phyloP scores from a whole-genome alignment of 2,329 filamentous ascomycete genomes.

The Fusarium sp. region DNA sequence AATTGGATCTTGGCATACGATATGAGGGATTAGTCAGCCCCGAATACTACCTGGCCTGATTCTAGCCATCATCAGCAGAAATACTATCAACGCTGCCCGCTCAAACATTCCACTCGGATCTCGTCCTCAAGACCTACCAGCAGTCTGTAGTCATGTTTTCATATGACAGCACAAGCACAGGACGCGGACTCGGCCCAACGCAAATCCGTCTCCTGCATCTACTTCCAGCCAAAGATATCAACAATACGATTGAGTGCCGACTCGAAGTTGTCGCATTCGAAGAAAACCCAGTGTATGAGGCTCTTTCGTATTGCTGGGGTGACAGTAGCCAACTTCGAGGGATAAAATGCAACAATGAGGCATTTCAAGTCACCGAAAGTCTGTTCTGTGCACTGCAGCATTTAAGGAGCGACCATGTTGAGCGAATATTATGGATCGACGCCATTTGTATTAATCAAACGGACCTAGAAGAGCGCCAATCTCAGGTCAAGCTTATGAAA shows the following conservation, averaged over 20 bases:
- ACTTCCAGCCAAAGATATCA: not conserved
- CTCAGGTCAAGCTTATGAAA: not conserved
- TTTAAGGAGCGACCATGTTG: not conserved
- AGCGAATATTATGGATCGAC: not conserved
- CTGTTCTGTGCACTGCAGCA: not conserved
- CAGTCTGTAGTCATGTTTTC: not conserved
- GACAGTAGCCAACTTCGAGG: rapidly evolving
- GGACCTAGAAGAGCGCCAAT: not conserved
- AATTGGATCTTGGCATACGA: not conserved
- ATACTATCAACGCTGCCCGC: rapidly evolving
- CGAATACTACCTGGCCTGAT: not conserved
- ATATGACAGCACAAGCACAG: not conserved
- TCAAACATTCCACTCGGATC: not conserved
- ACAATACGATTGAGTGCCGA: not conserved
- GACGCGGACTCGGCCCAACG: not conserved
- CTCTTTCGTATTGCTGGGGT: not conserved
- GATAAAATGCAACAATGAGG: not conserved
- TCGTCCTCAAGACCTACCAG: not conserved
- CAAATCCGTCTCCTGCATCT: not conserved
- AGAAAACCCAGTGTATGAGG: not conserved
- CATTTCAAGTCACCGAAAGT: not conserved
- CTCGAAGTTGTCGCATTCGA: not conserved
- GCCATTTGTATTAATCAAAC: not conserved
- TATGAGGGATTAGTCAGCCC: not conserved
- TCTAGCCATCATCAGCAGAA: not conserved